Base-by-base conservation (phyloP, 495 filamentous ascomycete genomes). In the Lophiotrema nucula region DNA sequence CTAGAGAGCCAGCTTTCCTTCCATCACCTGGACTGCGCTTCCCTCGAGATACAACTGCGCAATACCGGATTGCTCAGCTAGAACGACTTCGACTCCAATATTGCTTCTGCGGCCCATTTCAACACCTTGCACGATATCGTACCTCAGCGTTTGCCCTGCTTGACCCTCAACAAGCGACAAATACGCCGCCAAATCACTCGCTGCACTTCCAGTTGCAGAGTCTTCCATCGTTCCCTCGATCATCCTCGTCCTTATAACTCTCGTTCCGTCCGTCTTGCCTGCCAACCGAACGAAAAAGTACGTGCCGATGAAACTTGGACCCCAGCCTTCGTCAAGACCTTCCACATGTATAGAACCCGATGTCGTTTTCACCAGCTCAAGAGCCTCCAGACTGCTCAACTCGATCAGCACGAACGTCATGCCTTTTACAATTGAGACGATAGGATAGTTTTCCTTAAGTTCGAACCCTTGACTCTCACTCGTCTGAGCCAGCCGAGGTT, bases 31-130 rank as follows among this genome's bases (percentile, higher is more conserved):
- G 21, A 73, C 71, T 0, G 71, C 65, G 23, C 50, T 64, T 25
- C 71, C 71, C 24, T 48, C 52, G n/a, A 75, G 56, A 27, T 56
- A 54, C 3, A 75, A 44, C 21, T 53, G 38, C 13, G 64, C 66
- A 11, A 75, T 61, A 4, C 47, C 53, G 62, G 18, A 47, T 45
- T 28, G 64, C 66, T 62, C 74, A 63, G 16, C 54, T 70, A 46
- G 37, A 23, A 53, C 51, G 15, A 80, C 77, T 26, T 69, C 73
- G 35, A 80, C 68, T 3, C 71, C 71, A 58, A 84, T 83, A 42
- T 80, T 78, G 73, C 87, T 90, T 61, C 71, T 72, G 54, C 87
- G 73, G 0, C 85, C 87, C 84, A 90, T 92, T 73, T 92, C 88
- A 12, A 90, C 83, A 0, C 88, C 88, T 73, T 92, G 88, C 60